Base-by-base conservation (phyloP, 106 monocot genomes). In the Posidonia australis region DNA sequence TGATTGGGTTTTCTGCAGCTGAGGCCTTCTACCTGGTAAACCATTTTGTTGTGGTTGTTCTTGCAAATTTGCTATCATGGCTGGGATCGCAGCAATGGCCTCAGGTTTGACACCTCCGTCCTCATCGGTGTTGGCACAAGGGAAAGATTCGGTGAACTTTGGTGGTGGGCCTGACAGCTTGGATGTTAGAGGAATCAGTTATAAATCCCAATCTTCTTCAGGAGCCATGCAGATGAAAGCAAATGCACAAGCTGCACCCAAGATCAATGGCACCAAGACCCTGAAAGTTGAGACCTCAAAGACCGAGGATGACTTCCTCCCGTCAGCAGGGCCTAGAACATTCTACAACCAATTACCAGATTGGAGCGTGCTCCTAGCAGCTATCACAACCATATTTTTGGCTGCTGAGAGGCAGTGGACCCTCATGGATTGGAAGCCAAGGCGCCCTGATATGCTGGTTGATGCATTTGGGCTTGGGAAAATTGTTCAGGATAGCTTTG, bases 321-420 rank as follows among this genome's bases (percentile, higher is more conserved):
- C 72, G 9, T 81, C 55, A 36, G 52, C 54, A n/a, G 72, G 69
- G 12, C 88, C 85, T 17, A 83, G 86, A 53, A 85, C 93, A 25
- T 86, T 88, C 67, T 93, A 88, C 57, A 86, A 93, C 55, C 88
- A 93, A 62, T 73, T 89, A 32, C 88, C 93, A 0, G 93, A 93
- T 79, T 85, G 84, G 92, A 93, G 92, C 66, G 58, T 88, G 71
- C 77, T 88, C 57, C 77, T 93, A 20, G 88, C 92, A 4, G 88
- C 88, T 63, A 73, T 93, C 32, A 93, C 57, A 73, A 83, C 26
- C 70, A 85, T 62, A 46, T 86, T 89, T 52, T 71, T 93, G 77
- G 93, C 93, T 0, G 85, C 93, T 13, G 89, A 93, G 72, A 93
- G 81, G 77, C 93, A 93, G 62, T 89, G 85, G 85, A 86, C 93